Base-by-base conservation (phyloP, 169 alveolate genomes). In the Plasmodium vivax region DNA sequence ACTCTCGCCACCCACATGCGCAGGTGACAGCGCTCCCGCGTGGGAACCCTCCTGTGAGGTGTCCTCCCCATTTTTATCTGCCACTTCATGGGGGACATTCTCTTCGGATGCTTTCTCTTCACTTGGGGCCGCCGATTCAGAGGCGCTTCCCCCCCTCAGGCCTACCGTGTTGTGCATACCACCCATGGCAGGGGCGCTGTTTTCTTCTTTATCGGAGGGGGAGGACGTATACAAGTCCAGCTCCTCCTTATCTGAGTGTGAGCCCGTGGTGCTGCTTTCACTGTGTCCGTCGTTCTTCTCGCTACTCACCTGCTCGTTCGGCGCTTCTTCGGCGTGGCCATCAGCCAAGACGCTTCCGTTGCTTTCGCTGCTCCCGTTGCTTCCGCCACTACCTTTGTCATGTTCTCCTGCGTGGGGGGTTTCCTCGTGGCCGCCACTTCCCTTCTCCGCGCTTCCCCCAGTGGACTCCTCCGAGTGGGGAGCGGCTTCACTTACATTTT, bases 361-460 rank as follows among this genome's bases (percentile, higher is more conserved):
- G 3, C 19, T 54, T 54, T 0, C 41, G 41, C 4, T 47, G n/a
- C 36, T 23, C 30, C 92, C 71, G 54, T 10, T 10, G n/a, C 14
- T 43, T 36, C 23, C 74, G 36, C n/a, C 12, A n/a, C 36, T 23
- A 27, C 92, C 71, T 16, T 32, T 38, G 56, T 34, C 75, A 9
- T 83, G 34, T 58, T 84, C 7, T 0, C 34, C 41, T 30, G 0
- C 36, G 80, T 30, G 30, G 38, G 32, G 34, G 2, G n/a, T n/a
- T 27, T 72, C 84, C 74, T n/a, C 34, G 27, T 72, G 27, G n/a
- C 32, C 47, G 10, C 23, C 83, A 71, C n/a, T 83, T 83, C 82
- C 72, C 0, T 19, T 14, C 19, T 6, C 16, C 16, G 73, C 5
- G 62, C 45, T 32, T 9, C 71, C 34, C 14, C 74, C 88, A 82